These are phyloP conservation scores for Aspergillus sp. DNA, from an alignment of 2,329 filamentous ascomycete genomes.

Conservation along the genomic window DNA sequence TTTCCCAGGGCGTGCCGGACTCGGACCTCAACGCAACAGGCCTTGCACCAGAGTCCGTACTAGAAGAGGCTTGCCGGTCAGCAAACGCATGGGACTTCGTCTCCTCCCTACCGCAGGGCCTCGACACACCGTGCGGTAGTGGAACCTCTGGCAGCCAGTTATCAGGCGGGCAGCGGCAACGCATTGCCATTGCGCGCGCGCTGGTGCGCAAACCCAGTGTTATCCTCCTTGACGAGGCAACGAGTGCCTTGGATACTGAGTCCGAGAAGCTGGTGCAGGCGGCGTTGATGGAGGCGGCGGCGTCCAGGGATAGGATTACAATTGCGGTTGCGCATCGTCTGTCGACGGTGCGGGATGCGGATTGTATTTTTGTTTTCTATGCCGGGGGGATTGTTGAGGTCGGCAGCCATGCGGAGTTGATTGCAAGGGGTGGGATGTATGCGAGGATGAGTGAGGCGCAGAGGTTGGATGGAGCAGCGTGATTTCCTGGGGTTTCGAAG, in stretches of 20 bases:
- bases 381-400: slow-evolving; percentile 76
- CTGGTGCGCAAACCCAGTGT: slow-evolving; percentile 86
- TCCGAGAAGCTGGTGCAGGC: slow-evolving; percentile 60
- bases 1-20: neutral
- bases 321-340: slow-evolving; percentile 80
- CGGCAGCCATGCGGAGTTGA: slow-evolving; percentile 71
- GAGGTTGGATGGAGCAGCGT: neutral
- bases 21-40: neutral
- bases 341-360: slow-evolving; percentile 80
- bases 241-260: slow-evolving; percentile 52
- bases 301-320: slow-evolving; percentile 33
- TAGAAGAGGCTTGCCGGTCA: slow-evolving; percentile 79
- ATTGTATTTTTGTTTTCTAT: slow-evolving; percentile 86
- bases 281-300: slow-evolving; percentile 76
- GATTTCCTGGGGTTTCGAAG: too few species aligned
- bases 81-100: slow-evolving; percentile 94
- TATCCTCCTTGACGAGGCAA: slow-evolving; percentile 77
- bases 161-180: slow-evolving; percentile 90
- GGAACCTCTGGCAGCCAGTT: slow-evolving; percentile 72
- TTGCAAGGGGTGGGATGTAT: slow-evolving; percentile 68
- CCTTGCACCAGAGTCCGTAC: slow-evolving; percentile 56
- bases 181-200: slow-evolving; percentile 88
- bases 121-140: slow-evolving; percentile 79
- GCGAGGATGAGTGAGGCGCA: slow-evolving; percentile 54
- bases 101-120: slow-evolving; percentile 78